A percentile compares a stretch with the other conserved stretches of the same genome.
These are phyloP conservation scores for Plasmodium inui DNA, from an alignment of 169 alveolate genomes.

Conservation along the genomic window DNA sequence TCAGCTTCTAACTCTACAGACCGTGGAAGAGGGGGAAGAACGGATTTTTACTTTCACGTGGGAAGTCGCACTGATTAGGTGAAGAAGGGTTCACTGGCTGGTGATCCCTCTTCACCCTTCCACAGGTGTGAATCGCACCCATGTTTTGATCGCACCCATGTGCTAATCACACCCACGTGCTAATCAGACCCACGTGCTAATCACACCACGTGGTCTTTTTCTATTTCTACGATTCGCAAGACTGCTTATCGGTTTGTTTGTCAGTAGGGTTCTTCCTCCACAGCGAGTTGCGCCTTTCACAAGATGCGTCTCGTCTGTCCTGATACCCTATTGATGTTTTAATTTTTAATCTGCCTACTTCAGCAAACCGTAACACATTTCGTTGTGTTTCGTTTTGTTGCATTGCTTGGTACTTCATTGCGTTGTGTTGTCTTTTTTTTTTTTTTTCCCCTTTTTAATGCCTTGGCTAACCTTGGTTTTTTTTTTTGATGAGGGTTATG, in stretches of 20 bases:
- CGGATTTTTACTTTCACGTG: not conserved
- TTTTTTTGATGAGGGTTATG: constrained; percentile 31
- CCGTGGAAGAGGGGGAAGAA: not conserved
- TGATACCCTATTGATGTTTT: not conserved
- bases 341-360: not conserved
- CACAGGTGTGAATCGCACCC: not conserved
- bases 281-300: not conserved
- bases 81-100: not conserved
- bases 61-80: not conserved
- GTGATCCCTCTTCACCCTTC: not conserved
- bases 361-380: not conserved
- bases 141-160: not conserved
- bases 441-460: not conserved
- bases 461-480: constrained; percentile 59
- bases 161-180: not conserved
- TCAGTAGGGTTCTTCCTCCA: not conserved
- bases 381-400: not conserved
- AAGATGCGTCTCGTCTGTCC: not conserved
- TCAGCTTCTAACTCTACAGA: constrained; percentile 42
- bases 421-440: not conserved
- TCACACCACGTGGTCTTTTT: not conserved
- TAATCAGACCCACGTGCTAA: no score
- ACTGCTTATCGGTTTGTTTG: not conserved
- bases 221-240: not conserved
- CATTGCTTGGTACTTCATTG: not conserved